phyloP scores from a whole-genome alignment of 2,329 filamentous ascomycete species.

The Mariannaea elegans region DNA sequence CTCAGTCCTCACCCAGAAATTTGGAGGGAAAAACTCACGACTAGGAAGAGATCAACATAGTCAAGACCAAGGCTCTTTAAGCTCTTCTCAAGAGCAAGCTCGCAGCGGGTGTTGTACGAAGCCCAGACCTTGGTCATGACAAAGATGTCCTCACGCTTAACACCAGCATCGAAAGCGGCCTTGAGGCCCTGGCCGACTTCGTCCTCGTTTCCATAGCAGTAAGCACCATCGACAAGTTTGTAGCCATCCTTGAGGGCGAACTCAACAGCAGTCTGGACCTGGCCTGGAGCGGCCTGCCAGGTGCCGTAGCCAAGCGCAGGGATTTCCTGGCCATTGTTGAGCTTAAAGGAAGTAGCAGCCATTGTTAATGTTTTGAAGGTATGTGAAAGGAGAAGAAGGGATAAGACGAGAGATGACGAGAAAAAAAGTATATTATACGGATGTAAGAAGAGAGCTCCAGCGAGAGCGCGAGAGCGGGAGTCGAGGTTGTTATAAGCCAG shows the following conservation, averaged over 20 bases:
- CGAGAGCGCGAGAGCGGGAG: slow-evolving; percentile 11
- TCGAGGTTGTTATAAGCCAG: slow-evolving; percentile 25
- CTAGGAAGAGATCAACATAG: slow-evolving; percentile 82
- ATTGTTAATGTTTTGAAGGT: slow-evolving; percentile 45
- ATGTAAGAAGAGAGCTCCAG: not conserved
- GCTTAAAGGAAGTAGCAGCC: slow-evolving; percentile 66
- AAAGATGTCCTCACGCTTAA: slow-evolving; percentile 82
- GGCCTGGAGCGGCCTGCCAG: slow-evolving; percentile 69
- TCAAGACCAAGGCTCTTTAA: slow-evolving; percentile 78
- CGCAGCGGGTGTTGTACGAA: slow-evolving; percentile 76
- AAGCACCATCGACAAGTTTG: slow-evolving; percentile 74
- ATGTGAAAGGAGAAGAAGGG: not conserved
- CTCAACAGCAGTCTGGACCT: slow-evolving; percentile 66
- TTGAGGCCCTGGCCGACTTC: slow-evolving; percentile 83
- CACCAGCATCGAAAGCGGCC: slow-evolving; percentile 74
- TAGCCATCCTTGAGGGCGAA: slow-evolving; percentile 67
- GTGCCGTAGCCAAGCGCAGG: slow-evolving; percentile 72
- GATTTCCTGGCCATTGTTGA: slow-evolving; percentile 71
- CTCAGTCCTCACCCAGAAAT: not conserved
- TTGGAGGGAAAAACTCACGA: slow-evolving; percentile 52
- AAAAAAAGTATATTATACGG: not conserved
- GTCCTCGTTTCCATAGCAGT: slow-evolving; percentile 83
- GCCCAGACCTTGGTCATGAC: slow-evolving; percentile 88
- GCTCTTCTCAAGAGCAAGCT: slow-evolving; percentile 76
- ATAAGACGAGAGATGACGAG: not conserved